Evolutionary conservation across 257 asterid species (phyloP).

Genomic region (Primulina eburnea): DNA sequence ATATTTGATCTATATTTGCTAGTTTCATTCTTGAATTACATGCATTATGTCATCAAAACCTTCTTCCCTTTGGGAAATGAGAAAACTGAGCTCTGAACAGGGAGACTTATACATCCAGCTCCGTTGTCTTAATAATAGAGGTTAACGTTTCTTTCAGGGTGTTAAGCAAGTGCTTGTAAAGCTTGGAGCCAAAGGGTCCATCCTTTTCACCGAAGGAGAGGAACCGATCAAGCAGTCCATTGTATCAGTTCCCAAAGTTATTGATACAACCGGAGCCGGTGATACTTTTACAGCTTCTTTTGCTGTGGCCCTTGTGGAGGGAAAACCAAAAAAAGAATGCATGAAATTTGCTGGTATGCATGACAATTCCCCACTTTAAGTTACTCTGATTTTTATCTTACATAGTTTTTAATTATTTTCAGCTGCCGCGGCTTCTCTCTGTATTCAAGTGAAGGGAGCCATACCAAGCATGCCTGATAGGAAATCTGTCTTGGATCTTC

Average conservation of each 20-base stretch:
- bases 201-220: slow-evolving; percentile 72
- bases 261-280: slow-evolving; percentile 97
- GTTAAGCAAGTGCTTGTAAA: slow-evolving; percentile 84
- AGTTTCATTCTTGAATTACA: not conserved
- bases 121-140: not conserved
- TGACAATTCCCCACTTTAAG: slow-evolving; percentile 6
- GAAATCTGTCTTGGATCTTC: slow-evolving; percentile 64
- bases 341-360: slow-evolving; percentile 75
- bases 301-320: slow-evolving; percentile 91
- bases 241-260: slow-evolving; percentile 68
- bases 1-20: not conserved
- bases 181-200: slow-evolving; percentile 86
- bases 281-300: slow-evolving; percentile 96
- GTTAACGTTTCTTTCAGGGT: slow-evolving; percentile 51
- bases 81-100: not conserved
- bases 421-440: slow-evolving; percentile 97
- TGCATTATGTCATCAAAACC: not conserved
- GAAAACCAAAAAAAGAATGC: slow-evolving; percentile 69
- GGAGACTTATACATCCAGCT: not conserved
- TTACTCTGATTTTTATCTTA: slow-evolving; percentile 17
- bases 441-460: slow-evolving; percentile 97
- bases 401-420: slow-evolving; percentile 25
- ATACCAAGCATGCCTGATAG: slow-evolving; percentile 97
- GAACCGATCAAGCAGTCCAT: slow-evolving; percentile 71
- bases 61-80: not conserved